A percentile compares a stretch with the other conserved stretches of the same genome.
These are phyloP conservation scores for Hypoxylon lenormandii DNA, from an alignment of 495 filamentous ascomycete species.

Conservation along the genomic window DNA sequence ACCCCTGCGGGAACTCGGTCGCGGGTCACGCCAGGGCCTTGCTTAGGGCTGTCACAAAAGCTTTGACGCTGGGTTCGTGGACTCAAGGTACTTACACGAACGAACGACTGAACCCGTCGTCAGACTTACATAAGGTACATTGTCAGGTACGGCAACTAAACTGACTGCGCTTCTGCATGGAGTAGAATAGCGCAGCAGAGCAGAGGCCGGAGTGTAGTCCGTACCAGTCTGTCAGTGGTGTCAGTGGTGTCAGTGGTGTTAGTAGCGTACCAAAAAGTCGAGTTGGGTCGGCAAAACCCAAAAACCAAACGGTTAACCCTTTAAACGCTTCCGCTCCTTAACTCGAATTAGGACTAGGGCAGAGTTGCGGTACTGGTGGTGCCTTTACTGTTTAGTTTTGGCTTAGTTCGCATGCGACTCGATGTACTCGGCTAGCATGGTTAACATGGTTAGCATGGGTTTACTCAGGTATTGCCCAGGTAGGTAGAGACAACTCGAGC, in stretches of 20 bases:
- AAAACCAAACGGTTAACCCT: conserved; percentile 1
- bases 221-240: too few species aligned
- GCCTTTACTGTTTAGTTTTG: neutral
- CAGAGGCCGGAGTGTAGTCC: too few species aligned
- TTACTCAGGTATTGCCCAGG: too few species aligned
- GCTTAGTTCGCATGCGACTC: neutral
- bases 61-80: neutral
- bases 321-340: conserved; percentile 10
- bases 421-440: conserved; percentile 31
- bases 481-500: too few species aligned
- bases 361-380: neutral
- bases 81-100: conserved; percentile 18
- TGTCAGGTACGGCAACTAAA: neutral
- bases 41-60: neutral
- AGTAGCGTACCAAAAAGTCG: too few species aligned
- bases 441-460: neutral
- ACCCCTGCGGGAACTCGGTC: conserved; percentile 25
- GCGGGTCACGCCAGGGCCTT: conserved; percentile 38
- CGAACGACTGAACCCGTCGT: conserved; percentile 4
- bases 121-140: conserved; percentile 38
- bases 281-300: neutral
- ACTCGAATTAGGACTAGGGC: neutral
- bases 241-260: too few species aligned
- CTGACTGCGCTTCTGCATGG: conserved; percentile 1
- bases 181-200: neutral